These are phyloP conservation scores for Fonsecaea nubica DNA, from an alignment of 2,329 filamentous ascomycete genomes.

Conservation along the genomic window DNA sequence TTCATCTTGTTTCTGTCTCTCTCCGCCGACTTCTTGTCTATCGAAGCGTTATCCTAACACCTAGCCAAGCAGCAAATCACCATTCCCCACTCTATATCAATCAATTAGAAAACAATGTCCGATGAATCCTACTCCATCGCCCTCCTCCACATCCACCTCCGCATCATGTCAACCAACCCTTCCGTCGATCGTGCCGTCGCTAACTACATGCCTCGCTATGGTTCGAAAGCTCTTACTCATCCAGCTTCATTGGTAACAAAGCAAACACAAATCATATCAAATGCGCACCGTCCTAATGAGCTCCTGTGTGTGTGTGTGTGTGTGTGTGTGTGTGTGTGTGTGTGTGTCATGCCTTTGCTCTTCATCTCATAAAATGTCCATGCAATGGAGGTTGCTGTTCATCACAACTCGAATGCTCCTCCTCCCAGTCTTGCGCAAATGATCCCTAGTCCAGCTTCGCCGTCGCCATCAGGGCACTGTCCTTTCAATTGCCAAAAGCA, in stretches of 20 bases:
- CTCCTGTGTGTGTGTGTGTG: background rate
- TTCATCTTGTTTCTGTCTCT: background rate
- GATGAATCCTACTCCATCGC: background rate
- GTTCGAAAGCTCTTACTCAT: background rate
- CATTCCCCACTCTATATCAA: background rate
- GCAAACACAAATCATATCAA: background rate
- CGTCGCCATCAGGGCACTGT: background rate
- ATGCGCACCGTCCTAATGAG: background rate
- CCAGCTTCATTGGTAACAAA: background rate
- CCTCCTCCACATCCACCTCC: background rate
- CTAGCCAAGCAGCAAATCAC: conserved; percentile 3
- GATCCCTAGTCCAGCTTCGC: background rate
- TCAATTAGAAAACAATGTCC: background rate
- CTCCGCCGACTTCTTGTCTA: background rate
- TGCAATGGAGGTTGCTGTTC: background rate
- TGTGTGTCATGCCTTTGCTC: conserved; percentile 7
- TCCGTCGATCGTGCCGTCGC: conserved; percentile 6
- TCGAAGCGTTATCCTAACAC: background rate
- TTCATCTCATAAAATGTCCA: background rate
- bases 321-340: too few species aligned
- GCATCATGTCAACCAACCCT: background rate
- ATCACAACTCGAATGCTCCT: background rate
- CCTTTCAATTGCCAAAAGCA: background rate
- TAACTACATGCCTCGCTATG: conserved; percentile 11
- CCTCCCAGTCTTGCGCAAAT: conserved; percentile 5